Percentiles rank a stretch among this genome's conserved stretches.
These are phyloP conservation scores for Leccinum ochraceum DNA, from an alignment of 768 basidiomycete species.

Conservation along the genomic window DNA sequence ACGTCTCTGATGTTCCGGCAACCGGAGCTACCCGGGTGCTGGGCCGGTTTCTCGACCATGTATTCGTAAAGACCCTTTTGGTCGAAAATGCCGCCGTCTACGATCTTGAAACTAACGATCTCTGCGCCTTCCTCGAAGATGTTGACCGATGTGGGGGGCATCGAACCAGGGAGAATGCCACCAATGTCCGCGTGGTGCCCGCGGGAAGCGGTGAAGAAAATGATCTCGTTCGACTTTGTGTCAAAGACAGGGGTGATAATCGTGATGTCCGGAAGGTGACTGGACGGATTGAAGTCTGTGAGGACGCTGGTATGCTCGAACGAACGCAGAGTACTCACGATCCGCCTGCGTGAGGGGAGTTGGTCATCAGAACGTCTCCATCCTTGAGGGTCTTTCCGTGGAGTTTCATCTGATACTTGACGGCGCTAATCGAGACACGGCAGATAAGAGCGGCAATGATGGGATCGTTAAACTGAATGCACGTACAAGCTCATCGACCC, in stretches of 20 bases:
- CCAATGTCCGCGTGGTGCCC: slow-evolving; percentile 96
- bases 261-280: slow-evolving; percentile 86
- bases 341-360: slow-evolving; percentile 86
- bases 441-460: background rate
- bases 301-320: slow-evolving; percentile 4
- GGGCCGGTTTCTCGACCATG: slow-evolving; percentile 79
- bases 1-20: slow-evolving; percentile 87
- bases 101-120: slow-evolving; percentile 90
- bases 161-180: slow-evolving; percentile 89
- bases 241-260: slow-evolving; percentile 92
- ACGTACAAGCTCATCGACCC: slow-evolving; percentile 91
- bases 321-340: slow-evolving; percentile 53
- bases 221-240: slow-evolving; percentile 63
- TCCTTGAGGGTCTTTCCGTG: slow-evolving; percentile 72
- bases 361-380: slow-evolving; percentile 93
- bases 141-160: slow-evolving; percentile 91
- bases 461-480: slow-evolving; percentile 7
- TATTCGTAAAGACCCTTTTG: slow-evolving; percentile 69
- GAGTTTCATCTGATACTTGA: slow-evolving; percentile 86
- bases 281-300: slow-evolving; percentile 19
- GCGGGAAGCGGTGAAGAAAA: slow-evolving; percentile 91
- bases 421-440: slow-evolving; percentile 52
- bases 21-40: slow-evolving; percentile 84
- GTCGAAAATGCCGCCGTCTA: slow-evolving; percentile 80
- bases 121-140: slow-evolving; percentile 95